Conservation (phyloP, 1,284 basidiomycete species). For the Cryptococcus sp. region DNA sequence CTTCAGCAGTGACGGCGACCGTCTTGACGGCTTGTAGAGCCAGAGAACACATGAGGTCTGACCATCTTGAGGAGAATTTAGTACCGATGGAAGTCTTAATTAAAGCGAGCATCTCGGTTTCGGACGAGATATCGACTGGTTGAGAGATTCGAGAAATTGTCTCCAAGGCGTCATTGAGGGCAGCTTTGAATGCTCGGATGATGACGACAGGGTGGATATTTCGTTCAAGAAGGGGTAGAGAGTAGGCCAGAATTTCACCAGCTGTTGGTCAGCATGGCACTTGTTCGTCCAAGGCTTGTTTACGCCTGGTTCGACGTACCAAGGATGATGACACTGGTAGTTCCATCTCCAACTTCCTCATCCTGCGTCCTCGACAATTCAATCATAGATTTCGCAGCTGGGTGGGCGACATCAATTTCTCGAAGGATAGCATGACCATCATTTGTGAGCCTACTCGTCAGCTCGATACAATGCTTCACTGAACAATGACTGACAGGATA, state of each 20-base stretch:
- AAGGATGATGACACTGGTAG: slow-evolving; percentile 94
- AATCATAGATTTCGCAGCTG: slow-evolving; percentile 99
- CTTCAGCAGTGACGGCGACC: slow-evolving; percentile 58
- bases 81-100: slow-evolving; percentile 99
- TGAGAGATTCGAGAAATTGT: slow-evolving; percentile 73
- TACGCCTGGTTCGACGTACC: slow-evolving; percentile 54
- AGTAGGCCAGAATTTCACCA: slow-evolving; percentile 97
- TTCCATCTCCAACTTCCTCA: slow-evolving; percentile 97
- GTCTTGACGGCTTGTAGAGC: slow-evolving; percentile 89
- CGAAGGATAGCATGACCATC: slow-evolving; percentile 96
- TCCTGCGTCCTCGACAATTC: slow-evolving; percentile 94
- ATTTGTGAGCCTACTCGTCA: slow-evolving; percentile 71
- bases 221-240: slow-evolving; percentile 84
- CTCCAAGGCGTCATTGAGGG: slow-evolving; percentile 82
- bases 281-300: background rate
- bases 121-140: slow-evolving; percentile 82
- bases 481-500: slow-evolving; percentile 62
- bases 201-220: slow-evolving; percentile 98
- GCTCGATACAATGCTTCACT: slow-evolving; percentile 1
- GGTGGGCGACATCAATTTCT: slow-evolving; percentile 97
- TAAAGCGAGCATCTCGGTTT: slow-evolving; percentile 88
- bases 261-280: slow-evolving; percentile 53
- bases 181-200: slow-evolving; percentile 96
- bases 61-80: slow-evolving; percentile 95
- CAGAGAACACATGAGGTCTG: slow-evolving; percentile 93